A percentile compares a stretch with the other conserved stretches of the same genome.
phyloP scores from a whole-genome alignment of 2,329 filamentous ascomycete species.

The Grosmannia penicillata region DNA sequence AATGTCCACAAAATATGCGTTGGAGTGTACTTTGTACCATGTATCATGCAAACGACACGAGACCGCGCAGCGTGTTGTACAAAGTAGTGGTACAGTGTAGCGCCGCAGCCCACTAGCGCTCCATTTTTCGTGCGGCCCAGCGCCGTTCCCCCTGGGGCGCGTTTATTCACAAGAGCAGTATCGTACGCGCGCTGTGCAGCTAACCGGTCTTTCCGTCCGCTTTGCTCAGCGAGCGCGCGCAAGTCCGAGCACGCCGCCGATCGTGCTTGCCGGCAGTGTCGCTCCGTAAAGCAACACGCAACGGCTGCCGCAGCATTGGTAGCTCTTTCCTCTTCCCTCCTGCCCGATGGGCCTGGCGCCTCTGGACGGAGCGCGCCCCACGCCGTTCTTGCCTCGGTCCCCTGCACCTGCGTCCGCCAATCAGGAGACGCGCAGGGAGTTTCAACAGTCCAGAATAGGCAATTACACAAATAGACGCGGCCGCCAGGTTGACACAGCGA shows the following conservation, averaged over 20 bases:
- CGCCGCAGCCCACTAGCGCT: constrained; percentile 2
- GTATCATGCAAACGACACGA: constrained; percentile 8
- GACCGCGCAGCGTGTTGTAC: constrained; percentile 12
- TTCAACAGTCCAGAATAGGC: constrained; percentile 7
- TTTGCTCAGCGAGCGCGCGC: too few relatives aligned
- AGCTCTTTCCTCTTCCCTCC: too few relatives aligned
- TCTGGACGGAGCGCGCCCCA: constrained; percentile 7
- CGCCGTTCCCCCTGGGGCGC: background rate
- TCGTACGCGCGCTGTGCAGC: too few relatives aligned
- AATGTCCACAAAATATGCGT: constrained; percentile 7
- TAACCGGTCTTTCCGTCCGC: too few relatives aligned
- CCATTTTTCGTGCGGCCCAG: constrained; percentile 8
- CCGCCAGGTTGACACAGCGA: constrained; percentile 9
- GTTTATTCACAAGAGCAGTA: too few relatives aligned
- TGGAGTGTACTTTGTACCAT: too few relatives aligned
- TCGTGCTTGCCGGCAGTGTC: too few relatives aligned
- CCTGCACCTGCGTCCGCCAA: constrained; percentile 10
- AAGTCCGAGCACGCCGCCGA: too few relatives aligned
- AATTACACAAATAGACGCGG: constrained; percentile 10
- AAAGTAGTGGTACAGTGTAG: constrained; percentile 7
- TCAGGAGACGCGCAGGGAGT: constrained; percentile 9
- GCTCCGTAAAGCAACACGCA: too few relatives aligned
- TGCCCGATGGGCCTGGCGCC: too few relatives aligned
- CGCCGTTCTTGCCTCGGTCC: constrained; percentile 6
- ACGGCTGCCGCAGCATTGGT: too few relatives aligned